Percentiles rank a stretch among this genome's conserved stretches.
phyloP scores from a whole-genome alignment of 2,329 filamentous ascomycete genomes.

The Fusarium haematococcum region DNA sequence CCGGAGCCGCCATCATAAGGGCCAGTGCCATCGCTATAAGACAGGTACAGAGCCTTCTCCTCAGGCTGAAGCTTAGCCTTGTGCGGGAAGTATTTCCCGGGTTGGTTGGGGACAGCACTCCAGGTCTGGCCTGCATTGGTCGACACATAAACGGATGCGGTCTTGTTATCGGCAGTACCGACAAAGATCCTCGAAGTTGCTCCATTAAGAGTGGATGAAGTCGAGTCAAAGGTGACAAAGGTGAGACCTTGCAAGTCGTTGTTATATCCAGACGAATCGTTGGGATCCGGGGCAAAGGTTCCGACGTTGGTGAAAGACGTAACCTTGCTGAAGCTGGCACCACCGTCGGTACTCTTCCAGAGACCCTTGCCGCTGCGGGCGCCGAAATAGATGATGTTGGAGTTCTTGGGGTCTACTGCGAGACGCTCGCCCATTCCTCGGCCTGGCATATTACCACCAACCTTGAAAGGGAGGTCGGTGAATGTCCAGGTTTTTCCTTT shows the following conservation, averaged over 20 bases:
- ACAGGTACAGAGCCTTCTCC: slow-evolving; percentile 67
- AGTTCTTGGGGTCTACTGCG: slow-evolving; percentile 68
- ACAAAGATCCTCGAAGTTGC: slow-evolving; percentile 69
- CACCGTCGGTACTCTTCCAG: slow-evolving; percentile 68
- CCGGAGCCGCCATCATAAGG: slow-evolving; percentile 68
- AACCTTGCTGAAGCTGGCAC: slow-evolving; percentile 65
- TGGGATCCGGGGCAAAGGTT: slow-evolving; percentile 59
- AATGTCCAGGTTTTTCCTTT: slow-evolving; percentile 64
- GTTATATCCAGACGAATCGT: slow-evolving; percentile 57
- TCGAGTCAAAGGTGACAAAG: slow-evolving; percentile 68
- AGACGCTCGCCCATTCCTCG: slow-evolving; percentile 70
- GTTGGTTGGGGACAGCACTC: slow-evolving; percentile 62
- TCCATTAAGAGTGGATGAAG: slow-evolving; percentile 57
- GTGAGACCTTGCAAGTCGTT: slow-evolving; percentile 60
- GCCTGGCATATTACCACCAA: slow-evolving; percentile 72
- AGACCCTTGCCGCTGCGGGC: slow-evolving; percentile 69
- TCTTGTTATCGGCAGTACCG: slow-evolving; percentile 64
- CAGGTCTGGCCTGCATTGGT: slow-evolving; percentile 66
- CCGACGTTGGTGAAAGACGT: slow-evolving; percentile 63
- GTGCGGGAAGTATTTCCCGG: slow-evolving; percentile 64
- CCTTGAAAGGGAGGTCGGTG: slow-evolving; percentile 66
- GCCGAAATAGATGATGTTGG: slow-evolving; percentile 68
- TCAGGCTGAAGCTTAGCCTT: slow-evolving; percentile 62
- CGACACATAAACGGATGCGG: slow-evolving; percentile 65
- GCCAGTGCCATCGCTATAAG: slow-evolving; percentile 66